phyloP scores from a whole-genome alignment of 1,139 yeast species.

The Zygotorulaspora mrakii region DNA sequence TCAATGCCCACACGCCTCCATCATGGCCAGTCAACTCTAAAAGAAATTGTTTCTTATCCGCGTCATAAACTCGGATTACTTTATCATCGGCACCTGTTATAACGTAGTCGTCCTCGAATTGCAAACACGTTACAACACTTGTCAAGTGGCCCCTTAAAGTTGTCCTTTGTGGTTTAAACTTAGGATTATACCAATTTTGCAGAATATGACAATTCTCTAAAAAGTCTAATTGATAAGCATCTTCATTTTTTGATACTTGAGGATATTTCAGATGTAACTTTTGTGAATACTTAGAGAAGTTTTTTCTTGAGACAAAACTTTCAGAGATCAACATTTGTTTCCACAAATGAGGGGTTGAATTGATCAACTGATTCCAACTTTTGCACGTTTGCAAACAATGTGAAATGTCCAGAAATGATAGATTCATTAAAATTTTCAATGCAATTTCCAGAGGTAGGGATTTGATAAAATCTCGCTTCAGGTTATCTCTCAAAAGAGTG shows the following conservation, averaged over 20 bases:
- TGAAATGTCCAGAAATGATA: constrained; percentile 63
- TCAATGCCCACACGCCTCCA: constrained; percentile 98
- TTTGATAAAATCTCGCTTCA: constrained; percentile 69
- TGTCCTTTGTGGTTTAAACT: constrained; percentile 62
- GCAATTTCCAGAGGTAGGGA: constrained; percentile 77
- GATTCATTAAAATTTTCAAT: constrained; percentile 57
- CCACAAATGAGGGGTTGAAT: constrained; percentile 60
- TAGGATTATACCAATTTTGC: constrained; percentile 79
- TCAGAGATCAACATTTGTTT: constrained; percentile 51
- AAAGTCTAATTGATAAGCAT: constrained; percentile 34
- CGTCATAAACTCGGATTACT: constrained; percentile 74
- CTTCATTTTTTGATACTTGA: constrained; percentile 24
- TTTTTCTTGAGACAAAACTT: constrained; percentile 43
- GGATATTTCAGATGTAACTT: constrained; percentile 18
- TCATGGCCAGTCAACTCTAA: constrained; percentile 80
- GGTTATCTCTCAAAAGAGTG: constrained; percentile 53
- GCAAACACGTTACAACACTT: constrained; percentile 88
- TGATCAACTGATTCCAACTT: constrained; percentile 64
- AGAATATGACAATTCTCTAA: constrained; percentile 57
- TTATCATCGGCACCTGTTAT: constrained; percentile 92
- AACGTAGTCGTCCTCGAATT: constrained; percentile 85
- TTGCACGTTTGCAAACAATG: constrained; percentile 63
- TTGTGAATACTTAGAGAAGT: constrained; percentile 22
- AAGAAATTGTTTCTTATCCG: constrained; percentile 66
- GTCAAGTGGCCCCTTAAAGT: constrained; percentile 72